Evolutionary conservation across 2,329 filamentous ascomycete species (phyloP), one percentile per base, ranked within the genome.

Genomic region (Calonectria hongkongensis): DNA sequence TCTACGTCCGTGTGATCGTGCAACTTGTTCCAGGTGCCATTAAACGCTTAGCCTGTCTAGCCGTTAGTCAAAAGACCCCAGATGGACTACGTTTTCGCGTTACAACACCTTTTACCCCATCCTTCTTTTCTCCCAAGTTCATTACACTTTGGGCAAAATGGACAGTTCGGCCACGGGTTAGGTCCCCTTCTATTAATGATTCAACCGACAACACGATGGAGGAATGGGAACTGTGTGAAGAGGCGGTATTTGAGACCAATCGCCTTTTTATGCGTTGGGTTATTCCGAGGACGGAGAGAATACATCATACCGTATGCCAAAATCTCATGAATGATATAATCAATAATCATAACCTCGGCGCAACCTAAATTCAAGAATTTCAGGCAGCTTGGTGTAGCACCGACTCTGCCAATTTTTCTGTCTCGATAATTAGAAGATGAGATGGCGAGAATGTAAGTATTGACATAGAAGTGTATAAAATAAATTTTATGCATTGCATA

Each of bases 221-320:
- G 16, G 58, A 47, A 63, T 63, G 58, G 58, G 58, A 63, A 25
- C 15, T 63, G 41, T 45, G 58, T n/a, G 58, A 63, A 47, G 58
- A 63, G 39, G 58, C 39, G 7, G 58, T 63, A 28, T 63, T 63
- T 30, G 58, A 63, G 58, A 63, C 58, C 9, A 63, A 63, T 47
- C 58, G 58, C 6, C 58, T 63, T 63, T 63, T 63, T n/a, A 63
- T 63, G 58, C 58, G 58, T 4, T 63, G 58, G 58, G 58, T 63
- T 30, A 21, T 63, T 63, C 58, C 58, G 16, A 63, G 58, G 27
- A 63, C 58, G 16, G 58, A 63, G 25, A 45, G 58, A 28, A 63
- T 63, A 63, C 58, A 63, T 43, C 15, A 45, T 10, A 45, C 7
- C 25, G 58, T 63, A 30, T 63, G 58, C 7, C 39, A 63, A 25